Percentiles rank a stretch among this genome's conserved stretches.
phyloP scores from a whole-genome alignment of 2,329 filamentous ascomycete genomes.

The Tolypocladium inflatum region DNA sequence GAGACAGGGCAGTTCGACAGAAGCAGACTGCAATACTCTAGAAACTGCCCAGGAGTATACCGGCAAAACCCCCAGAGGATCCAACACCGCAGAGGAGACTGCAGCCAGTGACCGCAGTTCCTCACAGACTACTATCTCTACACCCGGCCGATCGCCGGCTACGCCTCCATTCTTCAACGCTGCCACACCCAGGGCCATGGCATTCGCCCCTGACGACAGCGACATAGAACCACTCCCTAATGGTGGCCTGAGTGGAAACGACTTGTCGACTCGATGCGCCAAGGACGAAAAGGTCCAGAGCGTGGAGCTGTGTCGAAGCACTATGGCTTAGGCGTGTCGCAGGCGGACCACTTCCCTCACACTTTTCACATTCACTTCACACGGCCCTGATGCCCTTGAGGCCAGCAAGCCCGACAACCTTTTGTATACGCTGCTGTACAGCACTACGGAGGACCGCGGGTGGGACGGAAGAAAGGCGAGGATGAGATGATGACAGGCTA shows the following conservation, averaged over 20 bases:
- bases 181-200: slow-evolving; percentile 19
- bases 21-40: not conserved
- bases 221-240: not conserved
- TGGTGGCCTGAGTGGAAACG: not conserved
- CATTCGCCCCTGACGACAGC: not conserved
- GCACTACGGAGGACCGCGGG: not conserved
- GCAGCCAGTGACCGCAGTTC: not conserved
- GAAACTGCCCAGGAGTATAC: not conserved
- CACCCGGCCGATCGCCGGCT: slow-evolving; percentile 8
- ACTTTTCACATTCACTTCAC: not conserved
- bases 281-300: not conserved
- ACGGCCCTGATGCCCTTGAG: not conserved
- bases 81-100: not conserved
- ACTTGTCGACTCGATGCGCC: not conserved
- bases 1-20: not conserved
- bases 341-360: not conserved
- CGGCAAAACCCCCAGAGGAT: not conserved
- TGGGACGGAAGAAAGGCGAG: not conserved
- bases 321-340: not conserved
- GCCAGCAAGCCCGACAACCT: not conserved
- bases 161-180: slow-evolving; percentile 14
- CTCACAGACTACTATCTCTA: slow-evolving; percentile 3
- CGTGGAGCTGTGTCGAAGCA: not conserved
- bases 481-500: not conserved
- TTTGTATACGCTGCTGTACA: not conserved